Evolutionary conservation across 2,329 filamentous ascomycete species (phyloP).

Genomic region (Alternaria dauci): DNA sequence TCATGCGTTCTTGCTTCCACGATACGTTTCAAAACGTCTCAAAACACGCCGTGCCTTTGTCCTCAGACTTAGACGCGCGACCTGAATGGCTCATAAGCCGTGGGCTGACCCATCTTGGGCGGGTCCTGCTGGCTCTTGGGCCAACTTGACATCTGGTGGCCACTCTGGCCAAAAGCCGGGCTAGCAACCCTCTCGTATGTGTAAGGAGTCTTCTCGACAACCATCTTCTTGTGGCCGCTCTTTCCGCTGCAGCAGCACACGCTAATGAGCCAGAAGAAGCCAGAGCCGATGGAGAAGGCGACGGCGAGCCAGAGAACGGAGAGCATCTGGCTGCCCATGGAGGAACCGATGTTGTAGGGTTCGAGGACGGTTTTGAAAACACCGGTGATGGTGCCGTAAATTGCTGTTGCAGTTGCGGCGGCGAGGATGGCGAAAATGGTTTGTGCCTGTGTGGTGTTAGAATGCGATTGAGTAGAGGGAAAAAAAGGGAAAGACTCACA

Average conservation of each 20-base stretch:
- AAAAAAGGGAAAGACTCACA: constrained; percentile 58
- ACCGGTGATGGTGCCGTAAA: constrained; percentile 74
- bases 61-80: constrained; percentile 31
- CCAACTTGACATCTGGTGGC: constrained; percentile 27
- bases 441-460: constrained; percentile 51
- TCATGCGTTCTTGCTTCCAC: not conserved
- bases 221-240: constrained; percentile 56
- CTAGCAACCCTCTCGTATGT: constrained; percentile 65
- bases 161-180: constrained; percentile 51
- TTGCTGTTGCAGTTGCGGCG: constrained; percentile 76
- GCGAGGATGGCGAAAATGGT: constrained; percentile 69
- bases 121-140: constrained; percentile 31
- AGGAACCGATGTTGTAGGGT: constrained; percentile 73
- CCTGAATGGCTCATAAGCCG: constrained; percentile 56
- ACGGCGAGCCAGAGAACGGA: constrained; percentile 79
- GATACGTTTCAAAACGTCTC: not conserved
- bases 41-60: not conserved
- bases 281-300: constrained; percentile 76
- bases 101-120: constrained; percentile 34
- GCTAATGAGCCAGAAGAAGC: constrained; percentile 90
- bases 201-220: constrained; percentile 68
- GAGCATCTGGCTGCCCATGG: constrained; percentile 74
- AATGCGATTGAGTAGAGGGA: constrained; percentile 39
- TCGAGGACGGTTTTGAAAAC: constrained; percentile 72
- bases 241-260: constrained; percentile 89